phyloP scores from a whole-genome alignment of 2,329 filamentous ascomycete genomes.

The Mycosphaerella arachidis region DNA sequence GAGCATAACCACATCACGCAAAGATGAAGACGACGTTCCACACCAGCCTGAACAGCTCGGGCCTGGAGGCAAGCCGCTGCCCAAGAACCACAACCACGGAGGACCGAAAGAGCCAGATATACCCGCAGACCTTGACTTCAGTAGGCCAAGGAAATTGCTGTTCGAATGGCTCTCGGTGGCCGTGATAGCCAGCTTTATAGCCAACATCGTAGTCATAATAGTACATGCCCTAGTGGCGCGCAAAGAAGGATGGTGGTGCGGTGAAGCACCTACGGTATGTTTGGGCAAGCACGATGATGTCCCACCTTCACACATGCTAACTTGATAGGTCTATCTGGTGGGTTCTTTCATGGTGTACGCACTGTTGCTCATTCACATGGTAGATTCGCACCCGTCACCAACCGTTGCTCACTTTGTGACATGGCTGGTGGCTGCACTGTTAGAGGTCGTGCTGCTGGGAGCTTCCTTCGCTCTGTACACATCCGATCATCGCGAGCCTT shows the following conservation, averaged over 20 bases:
- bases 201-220: constrained; percentile 68
- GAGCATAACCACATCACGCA: constrained; percentile 53
- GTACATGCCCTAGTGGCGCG: constrained; percentile 65
- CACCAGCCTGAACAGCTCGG: constrained; percentile 53
- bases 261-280: constrained; percentile 69
- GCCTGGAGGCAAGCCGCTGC: constrained; percentile 85
- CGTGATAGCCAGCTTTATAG: constrained; percentile 71
- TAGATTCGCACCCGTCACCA: constrained; percentile 78
- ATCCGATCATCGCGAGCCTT: constrained; percentile 60
- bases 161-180: constrained; percentile 71
- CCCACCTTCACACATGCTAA: constrained; percentile 16
- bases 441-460: constrained; percentile 69
- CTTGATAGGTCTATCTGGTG: constrained; percentile 70
- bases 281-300: background rate
- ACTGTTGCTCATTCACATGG: constrained; percentile 77
- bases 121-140: constrained; percentile 55
- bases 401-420: constrained; percentile 73
- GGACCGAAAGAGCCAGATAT: constrained; percentile 46
- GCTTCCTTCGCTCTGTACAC: constrained; percentile 66
- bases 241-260: constrained; percentile 74
- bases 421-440: constrained; percentile 68
- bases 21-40: constrained; percentile 40
- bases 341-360: constrained; percentile 83
- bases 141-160: constrained; percentile 61
- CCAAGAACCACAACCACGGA: constrained; percentile 57